These are phyloP conservation scores for Trypanosoma conorhini DNA, from an alignment of 208 protist species.

Conservation along the genomic window DNA sequence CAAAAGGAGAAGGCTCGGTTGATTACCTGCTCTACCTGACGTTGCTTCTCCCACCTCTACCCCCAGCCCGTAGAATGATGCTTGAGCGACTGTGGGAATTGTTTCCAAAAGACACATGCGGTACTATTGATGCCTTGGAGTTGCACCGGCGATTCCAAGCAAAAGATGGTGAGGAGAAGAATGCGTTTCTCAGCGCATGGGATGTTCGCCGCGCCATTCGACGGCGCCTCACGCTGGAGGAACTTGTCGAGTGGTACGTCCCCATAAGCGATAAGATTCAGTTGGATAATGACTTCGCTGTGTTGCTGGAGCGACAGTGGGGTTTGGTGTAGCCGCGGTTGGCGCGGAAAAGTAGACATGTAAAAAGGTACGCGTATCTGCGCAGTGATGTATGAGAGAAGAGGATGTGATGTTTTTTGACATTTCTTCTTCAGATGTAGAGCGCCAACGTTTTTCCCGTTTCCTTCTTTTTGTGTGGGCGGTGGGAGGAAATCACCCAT, in stretches of 20 bases:
- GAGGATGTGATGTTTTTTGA: not conserved
- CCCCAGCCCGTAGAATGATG: slow-evolving; percentile 65
- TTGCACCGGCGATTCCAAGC: slow-evolving; percentile 58
- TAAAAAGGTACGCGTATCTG: not conserved
- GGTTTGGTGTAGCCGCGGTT: slow-evolving; percentile 7
- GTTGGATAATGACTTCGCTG: slow-evolving; percentile 74
- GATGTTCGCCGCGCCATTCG: slow-evolving; percentile 62
- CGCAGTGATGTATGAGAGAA: not conserved
- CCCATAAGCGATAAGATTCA: slow-evolving; percentile 49
- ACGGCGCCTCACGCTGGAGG: slow-evolving; percentile 46
- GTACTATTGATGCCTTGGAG: slow-evolving; percentile 55
- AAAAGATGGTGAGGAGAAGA: slow-evolving; percentile 62
- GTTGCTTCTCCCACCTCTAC: slow-evolving; percentile 48
- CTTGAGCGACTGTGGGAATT: slow-evolving; percentile 77
- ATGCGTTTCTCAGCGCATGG: slow-evolving; percentile 77
- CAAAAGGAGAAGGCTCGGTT: slow-evolving; percentile 67
- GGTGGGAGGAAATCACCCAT: too few relatives aligned
- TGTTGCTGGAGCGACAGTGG: slow-evolving; percentile 63
- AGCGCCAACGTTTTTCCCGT: not conserved
- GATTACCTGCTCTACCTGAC: slow-evolving; percentile 71
- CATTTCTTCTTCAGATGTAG: not conserved
- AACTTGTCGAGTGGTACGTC: slow-evolving; percentile 77
- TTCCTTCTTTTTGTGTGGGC: too few relatives aligned
- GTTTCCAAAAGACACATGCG: slow-evolving; percentile 56
- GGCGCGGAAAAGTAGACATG: not conserved